These are phyloP conservation scores for Suillus hirtellus DNA, from an alignment of 768 basidiomycete genomes.

Conservation along the genomic window DNA sequence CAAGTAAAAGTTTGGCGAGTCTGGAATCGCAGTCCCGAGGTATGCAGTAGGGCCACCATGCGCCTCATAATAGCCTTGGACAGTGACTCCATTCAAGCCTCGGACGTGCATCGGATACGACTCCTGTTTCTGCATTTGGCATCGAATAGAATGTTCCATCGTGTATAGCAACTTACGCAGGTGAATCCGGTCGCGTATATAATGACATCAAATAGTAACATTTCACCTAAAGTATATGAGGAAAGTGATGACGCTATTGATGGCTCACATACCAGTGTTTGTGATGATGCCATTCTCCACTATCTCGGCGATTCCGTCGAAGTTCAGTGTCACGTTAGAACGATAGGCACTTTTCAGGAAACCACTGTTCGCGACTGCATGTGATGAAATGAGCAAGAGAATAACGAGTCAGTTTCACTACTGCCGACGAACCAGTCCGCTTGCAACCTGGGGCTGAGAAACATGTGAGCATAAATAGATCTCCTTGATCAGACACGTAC, in stretches of 20 bases:
- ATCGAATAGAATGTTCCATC: not conserved
- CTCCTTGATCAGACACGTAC: conserved; percentile 33
- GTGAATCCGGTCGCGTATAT: conserved; percentile 35
- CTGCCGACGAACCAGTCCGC: conserved; percentile 33
- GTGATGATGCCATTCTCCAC: conserved; percentile 25
- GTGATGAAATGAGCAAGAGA: not conserved
- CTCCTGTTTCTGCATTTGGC: conserved; percentile 15
- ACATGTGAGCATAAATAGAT: not conserved
- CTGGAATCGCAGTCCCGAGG: conserved; percentile 33
- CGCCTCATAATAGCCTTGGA: conserved; percentile 29
- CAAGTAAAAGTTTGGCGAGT: conserved; percentile 38
- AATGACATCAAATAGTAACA: conserved; percentile 34
- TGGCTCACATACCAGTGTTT: conserved; percentile 20
- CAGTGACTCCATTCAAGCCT: conserved; percentile 25
- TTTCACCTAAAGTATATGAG: conserved; percentile 20
- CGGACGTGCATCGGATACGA: conserved; percentile 22
- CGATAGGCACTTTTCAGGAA: conserved; percentile 24
- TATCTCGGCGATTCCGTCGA: conserved; percentile 23
- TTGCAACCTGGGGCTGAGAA: conserved; percentile 59
- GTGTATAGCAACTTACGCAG: conserved; percentile 19
- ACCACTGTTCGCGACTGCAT: conserved; percentile 28
- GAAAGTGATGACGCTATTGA: not conserved
- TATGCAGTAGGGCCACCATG: conserved; percentile 37
- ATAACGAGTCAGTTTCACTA: not conserved
- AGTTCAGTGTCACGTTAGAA: conserved; percentile 25